Evolutionary conservation across 495 filamentous ascomycete genomes (phyloP), one percentile per base, ranked within the genome.

Genomic region (Talaromyces ruber): DNA sequence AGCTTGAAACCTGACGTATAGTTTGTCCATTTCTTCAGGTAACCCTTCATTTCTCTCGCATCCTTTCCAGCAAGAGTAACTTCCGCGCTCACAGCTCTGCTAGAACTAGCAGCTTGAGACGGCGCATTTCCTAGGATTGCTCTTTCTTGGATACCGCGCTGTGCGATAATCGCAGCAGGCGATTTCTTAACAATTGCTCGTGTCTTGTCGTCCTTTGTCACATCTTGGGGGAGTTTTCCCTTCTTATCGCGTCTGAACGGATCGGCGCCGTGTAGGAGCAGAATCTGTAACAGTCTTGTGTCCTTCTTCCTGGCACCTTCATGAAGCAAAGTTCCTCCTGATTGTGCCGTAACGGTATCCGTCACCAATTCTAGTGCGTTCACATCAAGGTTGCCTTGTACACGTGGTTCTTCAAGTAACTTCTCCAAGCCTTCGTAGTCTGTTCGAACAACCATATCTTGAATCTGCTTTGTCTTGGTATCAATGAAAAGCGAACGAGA

Each of bases 21-120:
- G 67, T 98, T 98, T 22, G 94, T 98, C 94, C 94, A 98, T 70
- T 98, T 98, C 72, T 97, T 97, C 61, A 98, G 78, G 71, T 98
- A 98, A 8, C 94, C 94, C 75, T 93, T 96, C 91, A 98, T 97
- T 72, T 98, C 94, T 51, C 92, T 84, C 9, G 88, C 86, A 63
- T 98, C 94, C 65, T 93, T 94, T 7, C 88, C 86, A 50, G 86
- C 87, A 60, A 92, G 75, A 8, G 78, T 72, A 28, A 81, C 79
- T 64, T 95, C 89, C 18, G 84, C 81, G 29, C 80, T 70, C 4
- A 71, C 75, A 0, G 78, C 76, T 47, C 82, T 78, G 7, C 78
- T 77, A 21, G 43, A 60, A 3, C 82, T 70, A 7, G 82, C 78
- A 1, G 78, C 81, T 64, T 88, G 85, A 5, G 82, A 81, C 34